Evolutionary conservation across 1,139 yeast genomes (phyloP).

Genomic region (Scheffersomyces illinoinensis): DNA sequence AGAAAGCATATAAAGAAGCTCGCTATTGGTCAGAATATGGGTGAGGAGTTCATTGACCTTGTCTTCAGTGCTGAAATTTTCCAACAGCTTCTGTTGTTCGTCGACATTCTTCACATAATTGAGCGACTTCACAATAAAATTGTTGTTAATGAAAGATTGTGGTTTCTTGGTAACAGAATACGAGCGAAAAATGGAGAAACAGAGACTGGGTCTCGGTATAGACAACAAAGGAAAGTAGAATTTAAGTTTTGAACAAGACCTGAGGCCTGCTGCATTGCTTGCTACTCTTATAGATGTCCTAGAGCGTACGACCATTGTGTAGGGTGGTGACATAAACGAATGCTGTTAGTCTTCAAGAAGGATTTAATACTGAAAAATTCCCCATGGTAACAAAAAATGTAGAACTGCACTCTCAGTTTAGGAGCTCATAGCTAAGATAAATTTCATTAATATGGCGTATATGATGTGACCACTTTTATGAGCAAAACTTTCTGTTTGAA

Average conservation of each 20-base stretch:
- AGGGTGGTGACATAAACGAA: neutral
- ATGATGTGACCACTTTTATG: neutral
- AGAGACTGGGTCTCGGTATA: neutral
- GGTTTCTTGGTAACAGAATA: neutral
- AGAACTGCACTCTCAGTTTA: neutral
- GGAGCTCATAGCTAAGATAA: neutral
- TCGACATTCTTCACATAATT: slow-evolving; percentile 34
- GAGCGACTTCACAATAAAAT: slow-evolving; percentile 12
- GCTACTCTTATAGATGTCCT: neutral
- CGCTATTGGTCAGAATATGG: slow-evolving; percentile 29
- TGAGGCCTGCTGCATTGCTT: neutral
- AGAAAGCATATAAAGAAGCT: slow-evolving; percentile 31
- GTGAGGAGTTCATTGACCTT: slow-evolving; percentile 27
- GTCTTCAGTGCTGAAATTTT: slow-evolving; percentile 16
- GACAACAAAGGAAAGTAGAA: neutral
- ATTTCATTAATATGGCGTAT: too few relatives aligned
- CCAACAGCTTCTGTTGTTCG: slow-evolving; percentile 20
- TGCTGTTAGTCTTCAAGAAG: neutral
- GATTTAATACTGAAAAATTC: neutral
- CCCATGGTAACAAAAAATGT: neutral
- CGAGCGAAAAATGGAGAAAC: neutral
- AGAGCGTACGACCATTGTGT: neutral
- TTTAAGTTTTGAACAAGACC: neutral
- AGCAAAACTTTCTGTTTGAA: too few relatives aligned
- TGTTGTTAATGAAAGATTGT: neutral